phyloP scores from a whole-genome alignment of 768 basidiomycete species.

The Clitopilus hobsonii region DNA sequence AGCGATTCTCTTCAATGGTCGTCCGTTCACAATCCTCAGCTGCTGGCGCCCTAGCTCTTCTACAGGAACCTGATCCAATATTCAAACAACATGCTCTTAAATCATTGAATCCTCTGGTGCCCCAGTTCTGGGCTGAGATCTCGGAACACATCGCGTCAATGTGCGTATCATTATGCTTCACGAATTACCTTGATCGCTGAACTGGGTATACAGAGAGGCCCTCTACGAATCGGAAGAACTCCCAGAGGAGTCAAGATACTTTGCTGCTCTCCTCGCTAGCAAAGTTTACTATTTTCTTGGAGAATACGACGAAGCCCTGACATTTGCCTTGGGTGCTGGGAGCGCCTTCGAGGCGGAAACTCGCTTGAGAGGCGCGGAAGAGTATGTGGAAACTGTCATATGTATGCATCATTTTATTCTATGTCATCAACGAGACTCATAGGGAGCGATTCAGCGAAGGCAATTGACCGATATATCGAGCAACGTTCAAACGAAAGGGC shows the following conservation, averaged over 20 bases:
- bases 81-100: conserved; percentile 92
- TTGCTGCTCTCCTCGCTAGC: conserved; percentile 90
- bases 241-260: conserved; percentile 66
- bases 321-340: conserved; percentile 91
- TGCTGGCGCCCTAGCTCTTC: conserved; percentile 87
- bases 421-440: too few relatives aligned
- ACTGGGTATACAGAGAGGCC: conserved; percentile 60
- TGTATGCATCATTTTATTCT: conserved; percentile 46
- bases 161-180: conserved; percentile 40
- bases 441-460: conserved; percentile 84
- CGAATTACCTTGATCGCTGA: conserved; percentile 8
- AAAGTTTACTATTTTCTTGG: conserved; percentile 98
- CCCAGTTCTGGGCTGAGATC: conserved; percentile 98
- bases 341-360: conserved; percentile 77
- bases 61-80: conserved; percentile 81
- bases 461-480: conserved; percentile 90
- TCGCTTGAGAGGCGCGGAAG: conserved; percentile 59
- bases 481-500: conserved; percentile 55
- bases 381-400: conserved; percentile 92
- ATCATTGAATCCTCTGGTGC: conserved; percentile 76
- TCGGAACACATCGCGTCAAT: conserved; percentile 89
- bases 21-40: conserved; percentile 73
- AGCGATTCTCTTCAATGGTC: conserved; percentile 46
- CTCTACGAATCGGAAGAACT: conserved; percentile 83
- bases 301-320: conserved; percentile 92